Base-by-base conservation (phyloP, 1,284 basidiomycete genomes). In the Dichomitus squalens region DNA sequence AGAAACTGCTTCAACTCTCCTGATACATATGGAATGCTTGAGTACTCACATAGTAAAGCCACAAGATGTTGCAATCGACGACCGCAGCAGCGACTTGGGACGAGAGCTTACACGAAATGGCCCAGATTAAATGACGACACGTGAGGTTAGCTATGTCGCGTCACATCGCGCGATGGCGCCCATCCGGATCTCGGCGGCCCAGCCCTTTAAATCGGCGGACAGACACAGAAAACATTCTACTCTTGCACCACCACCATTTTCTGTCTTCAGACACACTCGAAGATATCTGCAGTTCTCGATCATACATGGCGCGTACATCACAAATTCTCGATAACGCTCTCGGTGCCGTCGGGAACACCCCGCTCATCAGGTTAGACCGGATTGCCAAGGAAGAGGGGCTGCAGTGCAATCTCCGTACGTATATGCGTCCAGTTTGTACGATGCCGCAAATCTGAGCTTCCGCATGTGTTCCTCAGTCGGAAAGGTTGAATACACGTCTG, bases 401-500 rank as follows among this genome's bases (percentile, higher is more conserved):
- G 50, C 86, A 89, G 72, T 98, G 96, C 77, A 98, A 97, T 73
- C 80, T 98, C 21, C 75, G 94, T 96, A 71, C 70, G 93, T 80
- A 39, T 31, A 51, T 49, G 33, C 23, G 8, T 9, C 4, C 23
- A 41, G 5, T 35, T 8, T 34, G 23, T 20, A 41, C 7, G 0
- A 16, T 4, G 2, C 38, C 7, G 23, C n/a, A 11, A 3, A 3
- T 29, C 23, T 31, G 27, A 40, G 11, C 38, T 40, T 43, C 38
- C n/a, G 20, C 20, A 16, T 23, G 35, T 31, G 27, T 23, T 31
- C 8, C 3, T 40, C 59, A 95, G 91, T 97, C 69, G 96, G 83
- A 29, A 98, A 98, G 75, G 82, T 91, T 46, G 96, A 99, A 69
- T 97, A 86, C 73, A 86, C 93, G 68, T 96, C 94, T 23, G 88